Evolutionary conservation across 208 protist species (phyloP).

Genomic region (Trypanosoma lewisi): DNA sequence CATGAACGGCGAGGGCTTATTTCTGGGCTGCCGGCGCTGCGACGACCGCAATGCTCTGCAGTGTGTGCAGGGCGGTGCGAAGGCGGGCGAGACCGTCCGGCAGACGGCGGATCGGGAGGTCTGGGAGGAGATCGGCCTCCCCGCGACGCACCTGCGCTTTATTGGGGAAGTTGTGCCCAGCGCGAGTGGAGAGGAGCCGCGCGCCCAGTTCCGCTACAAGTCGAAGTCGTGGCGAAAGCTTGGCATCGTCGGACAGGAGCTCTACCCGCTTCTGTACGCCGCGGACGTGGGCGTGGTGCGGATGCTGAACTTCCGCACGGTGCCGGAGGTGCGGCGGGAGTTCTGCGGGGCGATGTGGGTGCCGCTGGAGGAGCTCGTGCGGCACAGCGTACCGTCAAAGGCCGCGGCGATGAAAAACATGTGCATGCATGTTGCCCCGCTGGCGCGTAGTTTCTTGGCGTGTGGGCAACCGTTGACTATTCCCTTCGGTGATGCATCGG

Average conservation of each 20-base stretch:
- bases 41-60: conserved; percentile 32
- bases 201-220: conserved; percentile 38
- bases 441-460: background rate
- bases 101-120: conserved; percentile 39
- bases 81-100: conserved; percentile 20
- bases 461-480: background rate
- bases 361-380: conserved; percentile 22
- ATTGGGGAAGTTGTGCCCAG: conserved; percentile 27
- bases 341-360: conserved; percentile 37
- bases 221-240: conserved; percentile 44
- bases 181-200: conserved; percentile 1
- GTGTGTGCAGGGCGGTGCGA: conserved; percentile 46
- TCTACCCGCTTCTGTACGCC: conserved; percentile 47
- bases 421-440: conserved; percentile 24
- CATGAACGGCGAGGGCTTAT: conserved; percentile 31
- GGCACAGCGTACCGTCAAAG: conserved; percentile 34
- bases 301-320: conserved; percentile 7
- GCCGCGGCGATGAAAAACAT: conserved; percentile 29
- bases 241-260: conserved; percentile 42
- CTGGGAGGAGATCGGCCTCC: conserved; percentile 46
- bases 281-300: conserved; percentile 14
- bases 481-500: no score
- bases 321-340: conserved; percentile 12
- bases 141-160: conserved; percentile 19
- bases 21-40: conserved; percentile 33